These are phyloP conservation scores for Candida endomychidarum DNA, from an alignment of 805 yeast species.

Conservation along the genomic window DNA sequence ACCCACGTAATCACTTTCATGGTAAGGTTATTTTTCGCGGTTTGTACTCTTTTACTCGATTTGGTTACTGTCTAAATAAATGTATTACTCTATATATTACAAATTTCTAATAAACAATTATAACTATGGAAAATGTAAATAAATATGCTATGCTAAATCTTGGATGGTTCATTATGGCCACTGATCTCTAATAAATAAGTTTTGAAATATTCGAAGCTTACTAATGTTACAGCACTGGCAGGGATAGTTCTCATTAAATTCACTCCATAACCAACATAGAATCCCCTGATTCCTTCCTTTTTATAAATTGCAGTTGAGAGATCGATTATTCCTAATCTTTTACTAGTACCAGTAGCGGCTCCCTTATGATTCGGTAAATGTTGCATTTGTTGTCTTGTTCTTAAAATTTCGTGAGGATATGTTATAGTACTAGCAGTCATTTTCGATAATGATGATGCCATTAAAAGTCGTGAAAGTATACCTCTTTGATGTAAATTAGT, in stretches of 20 bases:
- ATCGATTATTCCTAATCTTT: constrained; percentile 5
- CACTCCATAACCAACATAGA: constrained; percentile 85
- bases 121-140: too few species aligned
- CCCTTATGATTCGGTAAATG: constrained; percentile 20
- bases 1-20: constrained; percentile 1
- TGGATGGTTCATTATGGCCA: constrained; percentile 3
- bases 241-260: constrained; percentile 91
- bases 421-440: constrained; percentile 87
- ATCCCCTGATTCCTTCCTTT: constrained; percentile 77
- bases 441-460: constrained; percentile 78
- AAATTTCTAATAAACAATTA: too few species aligned
- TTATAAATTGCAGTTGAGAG: constrained; percentile 39
- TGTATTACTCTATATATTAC: too few species aligned
- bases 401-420: constrained; percentile 91
- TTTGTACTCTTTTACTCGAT: too few species aligned
- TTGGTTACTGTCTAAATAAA: too few species aligned
- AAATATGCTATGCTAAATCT: constrained; percentile 2
- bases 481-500: constrained; percentile 8
- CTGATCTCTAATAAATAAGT: constrained; percentile 44
- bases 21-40: background rate
- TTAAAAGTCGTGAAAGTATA: constrained; percentile 31
- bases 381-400: constrained; percentile 85
- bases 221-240: constrained; percentile 91
- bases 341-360: constrained; percentile 11
- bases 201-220: constrained; percentile 82